phyloP scores from a whole-genome alignment of 2,329 filamentous ascomycete genomes.

The Microcyclospora tardicrescens region DNA sequence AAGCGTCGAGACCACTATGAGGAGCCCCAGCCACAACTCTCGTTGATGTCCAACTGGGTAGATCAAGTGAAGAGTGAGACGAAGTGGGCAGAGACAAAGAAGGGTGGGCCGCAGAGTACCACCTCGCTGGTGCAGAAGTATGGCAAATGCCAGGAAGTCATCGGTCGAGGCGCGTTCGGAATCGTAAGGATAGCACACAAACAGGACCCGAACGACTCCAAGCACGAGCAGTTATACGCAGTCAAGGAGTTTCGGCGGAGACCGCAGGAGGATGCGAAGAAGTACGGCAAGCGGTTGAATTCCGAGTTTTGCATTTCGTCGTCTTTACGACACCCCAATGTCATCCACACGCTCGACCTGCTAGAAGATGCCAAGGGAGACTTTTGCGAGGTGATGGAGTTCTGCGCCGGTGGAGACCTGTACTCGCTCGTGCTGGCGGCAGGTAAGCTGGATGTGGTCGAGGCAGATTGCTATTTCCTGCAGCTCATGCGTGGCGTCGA shows the following conservation, averaged over 20 bases:
- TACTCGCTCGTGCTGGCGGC: constrained; percentile 87
- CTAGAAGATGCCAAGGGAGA: constrained; percentile 93
- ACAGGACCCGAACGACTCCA: constrained; percentile 63
- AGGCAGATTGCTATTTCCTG: constrained; percentile 98
- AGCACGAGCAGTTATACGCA: constrained; percentile 78
- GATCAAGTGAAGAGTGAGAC: constrained; percentile 85
- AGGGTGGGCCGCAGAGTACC: constrained; percentile 58
- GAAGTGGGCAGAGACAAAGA: constrained; percentile 59
- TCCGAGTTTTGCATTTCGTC: constrained; percentile 98
- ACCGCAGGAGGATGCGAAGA: constrained; percentile 88
- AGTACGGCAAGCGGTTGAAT: constrained; percentile 93
- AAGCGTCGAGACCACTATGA: constrained; percentile 62
- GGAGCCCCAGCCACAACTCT: constrained; percentile 58
- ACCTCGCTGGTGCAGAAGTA: constrained; percentile 88
- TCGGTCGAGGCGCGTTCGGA: constrained; percentile 90
- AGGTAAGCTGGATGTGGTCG: constrained; percentile 78
- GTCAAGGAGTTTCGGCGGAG: constrained; percentile 96
- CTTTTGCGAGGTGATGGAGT: constrained; percentile 99
- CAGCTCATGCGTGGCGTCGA: constrained; percentile 98
- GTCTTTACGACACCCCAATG: constrained; percentile 88
- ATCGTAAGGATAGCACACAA: constrained; percentile 98
- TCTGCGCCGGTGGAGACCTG: constrained; percentile 88
- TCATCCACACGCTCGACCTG: constrained; percentile 93
- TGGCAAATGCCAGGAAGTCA: constrained; percentile 94
- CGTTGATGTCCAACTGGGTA: constrained; percentile 90